Base-by-base conservation (phyloP, 2,329 filamentous ascomycete species). In the Chaetothyriales sp. region DNA sequence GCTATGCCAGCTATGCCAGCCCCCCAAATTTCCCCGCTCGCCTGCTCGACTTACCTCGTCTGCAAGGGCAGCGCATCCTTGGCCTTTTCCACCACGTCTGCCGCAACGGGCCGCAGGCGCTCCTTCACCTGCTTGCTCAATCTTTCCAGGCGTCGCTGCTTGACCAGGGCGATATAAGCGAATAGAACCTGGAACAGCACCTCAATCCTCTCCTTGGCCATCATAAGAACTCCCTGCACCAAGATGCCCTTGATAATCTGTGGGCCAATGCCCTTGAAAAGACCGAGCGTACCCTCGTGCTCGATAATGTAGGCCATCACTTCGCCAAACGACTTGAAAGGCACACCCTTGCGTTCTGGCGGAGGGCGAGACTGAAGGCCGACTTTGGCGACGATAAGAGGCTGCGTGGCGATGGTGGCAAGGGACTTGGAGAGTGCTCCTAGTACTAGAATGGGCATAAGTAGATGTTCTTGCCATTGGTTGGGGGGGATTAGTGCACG, bases 131-230 rank as follows among this genome's bases (percentile, higher is more conserved):
- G 52, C 42, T 79, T 74, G 10, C 81, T 80, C 15, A 80, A 73
- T 63, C 81, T 84, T 57, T 79, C 75, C 44, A 94, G 70, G 64
- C 84, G 82, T 58, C 83, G 75, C 44, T 80, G 76, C 60, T 79
- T 80, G 51, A 93, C 61, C 58, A 80, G 79, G 58, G 81, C 79
- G 49, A 95, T 64, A 61, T 92, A 94, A 60, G 86, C 79, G 67
- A 95, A 81, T 48, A 98, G 76, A 25, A 95, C 71, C 55, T 96
- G 73, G 65, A 95, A 96, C 44, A 88, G 66, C 15, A 96, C 71
- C 66, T 96, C 92, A 68, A 96, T 86, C 59, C 86, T 87, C 70
- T 98, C 92, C 71, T 98, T 98, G 46, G 88, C 92, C 88, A 95
- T 98, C 92, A 98, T 98, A 42, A 98, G 73, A 51, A 98, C 80